These are phyloP conservation scores for Coniochaeta sp. DNA, from an alignment of 2,329 filamentous ascomycete genomes.

Conservation along the genomic window DNA sequence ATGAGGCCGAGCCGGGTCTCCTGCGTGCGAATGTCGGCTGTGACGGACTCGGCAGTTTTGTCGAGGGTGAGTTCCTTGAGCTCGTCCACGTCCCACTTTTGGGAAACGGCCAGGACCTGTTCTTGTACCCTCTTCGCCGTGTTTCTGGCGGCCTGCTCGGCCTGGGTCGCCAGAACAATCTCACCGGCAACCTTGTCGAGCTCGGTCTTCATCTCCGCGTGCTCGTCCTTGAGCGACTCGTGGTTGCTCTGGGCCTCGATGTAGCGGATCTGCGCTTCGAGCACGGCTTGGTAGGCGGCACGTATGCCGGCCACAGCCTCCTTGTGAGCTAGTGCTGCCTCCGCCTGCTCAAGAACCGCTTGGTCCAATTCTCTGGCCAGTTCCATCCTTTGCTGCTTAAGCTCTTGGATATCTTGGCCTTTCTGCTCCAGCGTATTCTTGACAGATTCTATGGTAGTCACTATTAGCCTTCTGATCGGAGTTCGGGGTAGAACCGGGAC, in stretches of 20 bases:
- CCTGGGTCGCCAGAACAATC: slow-evolving; percentile 29
- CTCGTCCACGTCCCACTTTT: slow-evolving; percentile 31
- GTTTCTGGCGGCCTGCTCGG: slow-evolving; percentile 30
- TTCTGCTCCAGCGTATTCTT: slow-evolving; percentile 24
- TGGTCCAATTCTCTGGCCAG: slow-evolving; percentile 39
- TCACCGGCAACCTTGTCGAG: slow-evolving; percentile 39
- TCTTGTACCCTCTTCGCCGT: slow-evolving; percentile 26
- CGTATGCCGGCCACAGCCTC: slow-evolving; percentile 57
- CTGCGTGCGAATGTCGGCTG: slow-evolving; percentile 67
- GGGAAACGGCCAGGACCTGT: slow-evolving; percentile 29
- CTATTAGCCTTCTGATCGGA: background rate
- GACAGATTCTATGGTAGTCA: slow-evolving; percentile 20
- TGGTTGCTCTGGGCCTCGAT: slow-evolving; percentile 83
- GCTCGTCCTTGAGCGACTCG: slow-evolving; percentile 59
- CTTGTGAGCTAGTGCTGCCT: slow-evolving; percentile 44
- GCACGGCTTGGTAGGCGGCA: slow-evolving; percentile 51
- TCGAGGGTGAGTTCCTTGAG: slow-evolving; percentile 36
- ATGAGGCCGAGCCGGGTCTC: slow-evolving; percentile 72
- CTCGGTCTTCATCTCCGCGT: slow-evolving; percentile 47
- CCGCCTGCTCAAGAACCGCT: slow-evolving; percentile 47
- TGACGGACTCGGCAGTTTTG: slow-evolving; percentile 56
- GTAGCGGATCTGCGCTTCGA: slow-evolving; percentile 62
- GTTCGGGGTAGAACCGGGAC: background rate
- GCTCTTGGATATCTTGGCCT: slow-evolving; percentile 19
- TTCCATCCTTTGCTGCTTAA: slow-evolving; percentile 21